Conservation (phyloP, 345 rosid genomes). For the Erucastrum elatum region DNA sequence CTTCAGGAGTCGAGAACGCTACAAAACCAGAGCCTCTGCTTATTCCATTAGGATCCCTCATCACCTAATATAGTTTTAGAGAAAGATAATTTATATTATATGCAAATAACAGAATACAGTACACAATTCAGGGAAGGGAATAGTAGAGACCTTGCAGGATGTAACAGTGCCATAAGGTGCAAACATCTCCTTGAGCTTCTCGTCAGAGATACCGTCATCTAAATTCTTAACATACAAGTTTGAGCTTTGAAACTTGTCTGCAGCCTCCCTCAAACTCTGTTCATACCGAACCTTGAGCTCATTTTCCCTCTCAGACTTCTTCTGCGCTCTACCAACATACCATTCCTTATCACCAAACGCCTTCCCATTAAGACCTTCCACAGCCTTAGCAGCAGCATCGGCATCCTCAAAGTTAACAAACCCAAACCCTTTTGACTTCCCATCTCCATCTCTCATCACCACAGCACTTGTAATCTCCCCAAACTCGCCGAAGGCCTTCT, state of each 20-base stretch:
- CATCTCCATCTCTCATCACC: neutral
- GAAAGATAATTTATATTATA: neutral
- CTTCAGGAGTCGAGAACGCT: neutral
- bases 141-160: neutral
- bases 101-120: neutral
- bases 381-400: neutral
- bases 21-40: neutral
- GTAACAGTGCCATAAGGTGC: neutral
- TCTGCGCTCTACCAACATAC: neutral
- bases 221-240: neutral
- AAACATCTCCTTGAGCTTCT: neutral
- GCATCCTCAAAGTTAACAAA: neutral
- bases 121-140: neutral
- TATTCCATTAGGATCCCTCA: neutral
- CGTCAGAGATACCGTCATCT: neutral
- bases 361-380: neutral
- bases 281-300: neutral
- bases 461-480: neutral
- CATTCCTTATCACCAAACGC: neutral
- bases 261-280: neutral
- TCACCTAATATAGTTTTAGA: neutral
- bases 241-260: neutral
- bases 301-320: neutral
- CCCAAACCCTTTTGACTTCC: neutral
- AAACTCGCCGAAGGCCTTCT: neutral